These are phyloP conservation scores for Ambrosia trifida DNA, from an alignment of 129 eudicot genomes.

Conservation along the genomic window DNA sequence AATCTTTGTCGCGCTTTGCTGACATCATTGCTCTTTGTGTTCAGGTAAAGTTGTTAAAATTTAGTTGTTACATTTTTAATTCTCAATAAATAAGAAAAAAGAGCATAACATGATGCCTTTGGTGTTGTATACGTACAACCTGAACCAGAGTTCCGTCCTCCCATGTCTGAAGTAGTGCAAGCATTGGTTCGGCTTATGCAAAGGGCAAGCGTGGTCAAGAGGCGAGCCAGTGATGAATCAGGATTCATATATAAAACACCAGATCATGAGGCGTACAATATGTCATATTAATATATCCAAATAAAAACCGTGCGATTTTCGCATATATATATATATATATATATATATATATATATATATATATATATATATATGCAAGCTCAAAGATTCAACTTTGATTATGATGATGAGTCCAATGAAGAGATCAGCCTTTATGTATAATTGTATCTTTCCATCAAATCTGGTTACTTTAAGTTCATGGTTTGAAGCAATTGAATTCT, in stretches of 20 bases:
- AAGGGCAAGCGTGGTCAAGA: slow-evolving; percentile 69
- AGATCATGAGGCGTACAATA: slow-evolving; percentile 66
- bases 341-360: no score
- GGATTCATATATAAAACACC: slow-evolving; percentile 67
- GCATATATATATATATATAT: no score
- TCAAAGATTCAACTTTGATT: no score
- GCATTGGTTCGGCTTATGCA: slow-evolving; percentile 85
- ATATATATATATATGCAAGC: no score
- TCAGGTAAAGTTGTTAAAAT: slow-evolving; percentile 66
- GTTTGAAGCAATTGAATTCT: no score
- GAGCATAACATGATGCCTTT: background rate
- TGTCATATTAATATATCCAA: slow-evolving; percentile 43
- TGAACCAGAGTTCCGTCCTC: slow-evolving; percentile 92
- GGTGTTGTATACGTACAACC: slow-evolving; percentile 56
- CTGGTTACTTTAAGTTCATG: no score
- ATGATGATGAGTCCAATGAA: no score
- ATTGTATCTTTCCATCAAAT: no score
- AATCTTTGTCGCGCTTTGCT: slow-evolving; percentile 84
- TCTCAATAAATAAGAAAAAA: background rate
- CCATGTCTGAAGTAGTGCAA: slow-evolving; percentile 95
- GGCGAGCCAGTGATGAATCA: slow-evolving; percentile 72
- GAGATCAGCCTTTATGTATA: no score
- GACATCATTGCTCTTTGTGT: slow-evolving; percentile 88
- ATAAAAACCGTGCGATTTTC: slow-evolving; percentile 41
- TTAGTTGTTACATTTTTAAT: no score